Base-by-base conservation (phyloP, 1,284 basidiomycete genomes). In the Leccinum huronense region DNA sequence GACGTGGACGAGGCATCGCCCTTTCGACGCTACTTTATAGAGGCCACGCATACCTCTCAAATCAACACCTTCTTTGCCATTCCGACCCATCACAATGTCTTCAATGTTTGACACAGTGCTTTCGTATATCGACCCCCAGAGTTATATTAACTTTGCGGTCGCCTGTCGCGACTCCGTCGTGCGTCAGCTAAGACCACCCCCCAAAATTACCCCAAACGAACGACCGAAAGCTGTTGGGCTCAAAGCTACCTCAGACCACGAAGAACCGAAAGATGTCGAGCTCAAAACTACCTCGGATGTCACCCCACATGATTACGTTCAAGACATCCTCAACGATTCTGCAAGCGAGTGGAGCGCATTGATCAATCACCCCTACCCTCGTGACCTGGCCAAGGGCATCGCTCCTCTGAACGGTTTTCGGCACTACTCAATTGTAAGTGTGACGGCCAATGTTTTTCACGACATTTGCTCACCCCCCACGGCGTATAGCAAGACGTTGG, bases 321-420 rank as follows among this genome's bases (percentile, higher is more conserved):
- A 59, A 23, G 42, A 59, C 8, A 59, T 59, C 13, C 42, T 59
- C 30, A 16, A 27, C 2, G 63, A 40, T 19, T 23, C 33, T 16
- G 11, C 56, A 9, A 11, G 13, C 2, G 53, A 9, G 0, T 68
- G 66, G 66, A 3, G 3, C 11, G 19, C 3, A 1, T 36, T 59
- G 3, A 38, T 19, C 1, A 11, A 33, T n/a, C 45, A 67, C 16
- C 31, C 40, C 8, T 66, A 62, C 42, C 63, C 63, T 19, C 3
- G 3, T 1, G 3, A 8, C 3, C 9, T 67, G 19, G 63, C 67
- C 27, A 62, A 40, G 1, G 66, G 45, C 2, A 27, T 30, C 13
- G 45, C 67, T 23, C 19, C 36, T 16, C 13, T 68, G 8, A 66
- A 66, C 8, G 64, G 64, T n/a, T 66, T 68, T 58, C 66, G 66